Conservation (phyloP, 768 basidiomycete species). For the Boletellus ananiceps region DNA sequence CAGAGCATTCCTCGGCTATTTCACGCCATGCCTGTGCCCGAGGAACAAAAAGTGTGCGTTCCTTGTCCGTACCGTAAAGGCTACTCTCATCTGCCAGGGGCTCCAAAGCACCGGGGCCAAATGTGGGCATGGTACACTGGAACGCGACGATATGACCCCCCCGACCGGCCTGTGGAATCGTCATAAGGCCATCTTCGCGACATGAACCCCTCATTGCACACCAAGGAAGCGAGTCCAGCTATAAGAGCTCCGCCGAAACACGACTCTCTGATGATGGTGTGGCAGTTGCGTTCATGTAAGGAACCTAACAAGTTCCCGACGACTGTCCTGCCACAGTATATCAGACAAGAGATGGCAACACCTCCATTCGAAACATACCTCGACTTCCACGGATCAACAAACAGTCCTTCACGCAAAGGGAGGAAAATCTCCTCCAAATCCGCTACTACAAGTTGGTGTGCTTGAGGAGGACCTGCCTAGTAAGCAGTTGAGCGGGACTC, state of each 20-base stretch:
- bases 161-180: constrained; percentile 43
- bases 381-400: constrained; percentile 69
- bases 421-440: constrained; percentile 93
- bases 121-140: constrained; percentile 60
- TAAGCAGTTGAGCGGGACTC: constrained; percentile 17
- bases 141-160: constrained; percentile 81
- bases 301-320: constrained; percentile 64
- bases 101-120: constrained; percentile 68
- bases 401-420: constrained; percentile 66
- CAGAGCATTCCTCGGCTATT: constrained; percentile 83
- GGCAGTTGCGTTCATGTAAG: constrained; percentile 58
- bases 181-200: constrained; percentile 8
- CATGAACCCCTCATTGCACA: constrained; percentile 33
- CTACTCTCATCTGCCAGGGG: constrained; percentile 56
- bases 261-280: constrained; percentile 46
- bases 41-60: constrained; percentile 72
- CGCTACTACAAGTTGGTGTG: constrained; percentile 73
- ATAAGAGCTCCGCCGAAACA: constrained; percentile 77
- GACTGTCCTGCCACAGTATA: constrained; percentile 39
- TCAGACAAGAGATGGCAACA: constrained; percentile 5
- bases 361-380: constrained; percentile 43
- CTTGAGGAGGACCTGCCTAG: constrained; percentile 43
- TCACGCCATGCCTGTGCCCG: constrained; percentile 77
- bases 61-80: constrained; percentile 81
- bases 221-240: constrained; percentile 67